Conservation (phyloP, 2,329 filamentous ascomycete species). For the Basipetospora chlamydospora region DNA sequence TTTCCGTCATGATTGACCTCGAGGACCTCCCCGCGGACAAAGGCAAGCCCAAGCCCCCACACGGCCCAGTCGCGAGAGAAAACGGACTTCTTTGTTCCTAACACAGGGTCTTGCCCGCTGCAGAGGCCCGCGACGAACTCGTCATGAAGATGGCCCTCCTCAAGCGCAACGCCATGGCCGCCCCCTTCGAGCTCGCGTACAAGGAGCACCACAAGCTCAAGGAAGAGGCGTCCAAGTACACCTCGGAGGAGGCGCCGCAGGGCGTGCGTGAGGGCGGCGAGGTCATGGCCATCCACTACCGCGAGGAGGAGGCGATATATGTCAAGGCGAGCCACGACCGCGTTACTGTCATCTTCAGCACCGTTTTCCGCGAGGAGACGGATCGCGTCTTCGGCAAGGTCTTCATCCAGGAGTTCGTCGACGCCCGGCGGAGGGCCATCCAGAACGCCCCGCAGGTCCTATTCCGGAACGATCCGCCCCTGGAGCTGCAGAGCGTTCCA, state of each 20-base stretch:
- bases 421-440: constrained; percentile 84
- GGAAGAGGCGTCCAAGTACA: constrained; percentile 84
- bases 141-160: constrained; percentile 77
- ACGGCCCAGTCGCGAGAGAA: too few relatives aligned
- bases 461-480: constrained; percentile 84
- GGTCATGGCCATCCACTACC: constrained; percentile 93
- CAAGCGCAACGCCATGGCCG: constrained; percentile 98
- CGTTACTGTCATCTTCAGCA: constrained; percentile 98
- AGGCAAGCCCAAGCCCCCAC: constrained; percentile 29
- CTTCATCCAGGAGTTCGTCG: constrained; percentile 97
- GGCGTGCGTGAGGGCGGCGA: constrained; percentile 79
- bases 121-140: constrained; percentile 74
- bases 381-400: constrained; percentile 96
- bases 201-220: constrained; percentile 76
- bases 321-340: constrained; percentile 95
- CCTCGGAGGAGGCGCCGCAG: constrained; percentile 84
- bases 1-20: constrained; percentile 81
- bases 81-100: background rate
- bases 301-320: constrained; percentile 97
- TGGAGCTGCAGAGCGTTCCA: constrained; percentile 77
- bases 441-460: constrained; percentile 97
- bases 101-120: too few relatives aligned
- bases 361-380: constrained; percentile 93
- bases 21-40: constrained; percentile 73
- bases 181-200: constrained; percentile 94